A percentile compares a stretch with the other conserved stretches of the same genome.
Conservation (phyloP, 352 stramenopile genomes). For the Phytopythium helicoides region DNA sequence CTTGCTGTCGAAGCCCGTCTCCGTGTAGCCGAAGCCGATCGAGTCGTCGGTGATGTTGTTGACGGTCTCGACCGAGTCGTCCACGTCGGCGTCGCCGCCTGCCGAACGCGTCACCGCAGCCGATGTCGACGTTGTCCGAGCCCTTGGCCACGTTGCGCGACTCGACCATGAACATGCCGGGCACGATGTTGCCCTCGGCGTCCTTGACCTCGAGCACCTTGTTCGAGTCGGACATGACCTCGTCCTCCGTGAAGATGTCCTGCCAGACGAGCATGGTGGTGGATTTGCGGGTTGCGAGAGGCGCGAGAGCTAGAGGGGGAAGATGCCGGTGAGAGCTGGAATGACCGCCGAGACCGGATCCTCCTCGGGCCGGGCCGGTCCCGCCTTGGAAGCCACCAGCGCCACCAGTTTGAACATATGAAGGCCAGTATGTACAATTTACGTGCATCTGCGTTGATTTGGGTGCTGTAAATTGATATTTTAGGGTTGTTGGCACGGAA, state of each 20-base stretch:
- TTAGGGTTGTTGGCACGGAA: too few species aligned
- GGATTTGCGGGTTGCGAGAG: conserved; percentile 13
- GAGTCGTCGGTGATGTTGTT: conserved; percentile 64
- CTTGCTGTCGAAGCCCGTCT: conserved; percentile 65
- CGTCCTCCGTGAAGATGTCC: conserved; percentile 67
- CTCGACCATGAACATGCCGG: conserved; percentile 58
- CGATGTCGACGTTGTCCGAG: conserved; percentile 54
- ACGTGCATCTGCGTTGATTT: too few species aligned
- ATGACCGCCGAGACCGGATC: background rate
- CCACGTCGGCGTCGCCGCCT: conserved; percentile 33
- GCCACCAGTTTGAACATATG: too few species aligned
- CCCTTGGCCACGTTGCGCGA: conserved; percentile 53
- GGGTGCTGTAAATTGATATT: too few species aligned
- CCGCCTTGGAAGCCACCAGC: conserved; percentile 26
- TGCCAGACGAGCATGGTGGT: conserved; percentile 62
- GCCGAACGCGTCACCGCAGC: conserved; percentile 59
- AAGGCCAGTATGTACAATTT: too few species aligned
- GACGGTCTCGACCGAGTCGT: conserved; percentile 61
- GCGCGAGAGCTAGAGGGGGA: background rate
- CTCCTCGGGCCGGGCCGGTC: too few species aligned
- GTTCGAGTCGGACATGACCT: conserved; percentile 66
- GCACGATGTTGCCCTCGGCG: conserved; percentile 45
- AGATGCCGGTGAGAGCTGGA: conserved; percentile 1
- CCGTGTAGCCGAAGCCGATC: conserved; percentile 56
- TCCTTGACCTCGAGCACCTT: conserved; percentile 49